Evolutionary conservation across 139 green algal species (phyloP).

Genomic region (Haematococcus sp.): DNA sequence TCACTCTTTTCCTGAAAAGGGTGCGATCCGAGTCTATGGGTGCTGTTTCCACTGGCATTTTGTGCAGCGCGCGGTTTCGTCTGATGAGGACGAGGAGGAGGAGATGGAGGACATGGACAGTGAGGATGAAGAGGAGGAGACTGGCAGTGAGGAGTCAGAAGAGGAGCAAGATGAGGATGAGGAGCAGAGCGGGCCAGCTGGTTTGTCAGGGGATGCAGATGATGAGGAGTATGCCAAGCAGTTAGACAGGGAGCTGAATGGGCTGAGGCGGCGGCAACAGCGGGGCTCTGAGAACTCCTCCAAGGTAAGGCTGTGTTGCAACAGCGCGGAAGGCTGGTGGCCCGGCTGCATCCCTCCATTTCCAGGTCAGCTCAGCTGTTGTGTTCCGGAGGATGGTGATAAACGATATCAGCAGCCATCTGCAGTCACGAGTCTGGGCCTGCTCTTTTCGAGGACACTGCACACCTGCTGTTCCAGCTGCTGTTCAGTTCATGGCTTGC

Average conservation of each 20-base stretch:
- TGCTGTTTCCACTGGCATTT: no score
- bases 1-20: no score
- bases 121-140: background rate
- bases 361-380: no score
- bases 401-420: no score
- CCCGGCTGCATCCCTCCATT: no score
- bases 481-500: no score
- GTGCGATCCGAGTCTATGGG: no score
- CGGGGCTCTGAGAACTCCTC: background rate
- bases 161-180: background rate
- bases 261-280: conserved; percentile 30
- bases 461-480: no score
- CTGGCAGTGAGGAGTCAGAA: background rate
- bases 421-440: no score
- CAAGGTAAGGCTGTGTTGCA: conserved; percentile 4
- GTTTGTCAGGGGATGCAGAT: conserved; percentile 7
- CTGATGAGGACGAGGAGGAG: background rate
- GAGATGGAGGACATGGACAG: background rate
- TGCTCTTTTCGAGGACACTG: no score
- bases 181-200: background rate
- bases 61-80: no score
- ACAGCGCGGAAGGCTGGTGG: background rate
- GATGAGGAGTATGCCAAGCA: conserved; percentile 34
- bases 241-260: conserved; percentile 43
- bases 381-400: no score